Percentiles rank a stretch among this genome's conserved stretches.
These are phyloP conservation scores for Tricholoma bakamatsutake DNA, from an alignment of 768 basidiomycete genomes.

Conservation along the genomic window DNA sequence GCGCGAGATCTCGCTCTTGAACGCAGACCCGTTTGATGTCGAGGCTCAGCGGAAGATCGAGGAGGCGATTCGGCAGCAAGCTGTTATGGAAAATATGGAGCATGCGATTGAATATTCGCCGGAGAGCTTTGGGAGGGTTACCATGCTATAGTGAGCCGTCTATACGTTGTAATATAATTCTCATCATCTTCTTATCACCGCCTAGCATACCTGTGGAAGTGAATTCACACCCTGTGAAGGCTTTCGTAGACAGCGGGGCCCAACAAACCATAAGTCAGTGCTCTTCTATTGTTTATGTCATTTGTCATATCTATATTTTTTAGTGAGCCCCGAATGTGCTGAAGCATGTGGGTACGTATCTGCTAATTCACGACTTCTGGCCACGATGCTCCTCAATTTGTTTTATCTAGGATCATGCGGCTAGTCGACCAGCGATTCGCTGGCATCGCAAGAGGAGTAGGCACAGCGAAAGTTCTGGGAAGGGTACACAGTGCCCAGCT, in stretches of 20 bases:
- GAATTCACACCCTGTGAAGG: conserved; percentile 85
- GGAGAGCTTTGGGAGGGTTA: conserved; percentile 89
- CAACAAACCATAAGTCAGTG: conserved; percentile 91
- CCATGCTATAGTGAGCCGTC: conserved; percentile 85
- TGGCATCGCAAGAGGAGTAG: conserved; percentile 91
- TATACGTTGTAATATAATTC: no score
- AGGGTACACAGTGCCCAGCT: conserved; percentile 92
- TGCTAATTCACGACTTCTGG: background rate
- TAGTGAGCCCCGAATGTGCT: conserved; percentile 90
- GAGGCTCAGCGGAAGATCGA: conserved; percentile 93
- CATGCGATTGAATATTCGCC: conserved; percentile 93
- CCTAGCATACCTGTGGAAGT: conserved; percentile 85
- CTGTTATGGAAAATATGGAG: conserved; percentile 86
- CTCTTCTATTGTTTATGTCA: conserved; percentile 1
- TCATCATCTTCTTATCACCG: no score
- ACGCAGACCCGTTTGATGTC: conserved; percentile 86
- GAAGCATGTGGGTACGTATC: conserved; percentile 77
- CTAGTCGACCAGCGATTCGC: conserved; percentile 82
- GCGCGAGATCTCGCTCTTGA: conserved; percentile 60
- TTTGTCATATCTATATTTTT: background rate
- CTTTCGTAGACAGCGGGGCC: conserved; percentile 97
- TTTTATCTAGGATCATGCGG: conserved; percentile 75
- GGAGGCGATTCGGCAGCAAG: conserved; percentile 86
- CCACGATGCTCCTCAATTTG: background rate
- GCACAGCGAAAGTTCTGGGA: conserved; percentile 90